These are phyloP conservation scores for Aspergillus sp. DNA, from an alignment of 2,329 filamentous ascomycete genomes.

Conservation along the genomic window DNA sequence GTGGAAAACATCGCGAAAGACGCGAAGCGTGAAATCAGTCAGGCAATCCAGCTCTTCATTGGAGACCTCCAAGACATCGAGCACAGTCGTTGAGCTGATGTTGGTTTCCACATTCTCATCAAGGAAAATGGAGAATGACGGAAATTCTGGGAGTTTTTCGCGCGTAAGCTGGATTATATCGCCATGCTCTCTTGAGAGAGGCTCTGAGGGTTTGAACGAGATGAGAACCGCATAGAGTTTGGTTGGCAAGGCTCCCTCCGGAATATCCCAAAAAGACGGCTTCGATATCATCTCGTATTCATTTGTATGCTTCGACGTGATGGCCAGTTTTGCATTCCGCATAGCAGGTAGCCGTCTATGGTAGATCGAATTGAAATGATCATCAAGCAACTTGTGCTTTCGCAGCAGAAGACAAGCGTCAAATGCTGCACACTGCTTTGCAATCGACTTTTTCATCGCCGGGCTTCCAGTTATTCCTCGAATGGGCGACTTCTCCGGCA, in stretches of 20 bases:
- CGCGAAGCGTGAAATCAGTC: slow-evolving; percentile 64
- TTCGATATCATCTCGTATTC: slow-evolving; percentile 74
- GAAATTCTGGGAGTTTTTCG: slow-evolving; percentile 55
- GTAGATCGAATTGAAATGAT: slow-evolving; percentile 66
- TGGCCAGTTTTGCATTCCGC: slow-evolving; percentile 78
- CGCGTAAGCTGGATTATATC: slow-evolving; percentile 68
- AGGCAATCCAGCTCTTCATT: slow-evolving; percentile 49
- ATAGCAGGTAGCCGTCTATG: slow-evolving; percentile 66
- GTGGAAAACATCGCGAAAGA: slow-evolving; percentile 83
- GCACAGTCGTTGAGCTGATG: slow-evolving; percentile 47
- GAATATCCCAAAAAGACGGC: slow-evolving; percentile 62
- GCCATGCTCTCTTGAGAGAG: slow-evolving; percentile 53
- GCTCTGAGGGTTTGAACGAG: slow-evolving; percentile 49
- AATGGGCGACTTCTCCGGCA: slow-evolving; percentile 70
- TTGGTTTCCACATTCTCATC: slow-evolving; percentile 55
- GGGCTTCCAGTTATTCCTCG: slow-evolving; percentile 57
- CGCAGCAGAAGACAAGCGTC: slow-evolving; percentile 67
- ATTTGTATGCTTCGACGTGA: slow-evolving; percentile 69
- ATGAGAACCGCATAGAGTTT: slow-evolving; percentile 58
- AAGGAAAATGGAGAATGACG: slow-evolving; percentile 66
- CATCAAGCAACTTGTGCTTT: slow-evolving; percentile 61
- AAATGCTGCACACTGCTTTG: slow-evolving; percentile 85
- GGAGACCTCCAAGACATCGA: slow-evolving; percentile 21
- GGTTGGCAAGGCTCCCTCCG: slow-evolving; percentile 40
- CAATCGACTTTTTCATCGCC: slow-evolving; percentile 63